Percentiles rank a stretch among this genome's conserved stretches.
These are phyloP conservation scores for Testicularia cyperi DNA, from an alignment of 1,284 basidiomycete species.

Conservation along the genomic window DNA sequence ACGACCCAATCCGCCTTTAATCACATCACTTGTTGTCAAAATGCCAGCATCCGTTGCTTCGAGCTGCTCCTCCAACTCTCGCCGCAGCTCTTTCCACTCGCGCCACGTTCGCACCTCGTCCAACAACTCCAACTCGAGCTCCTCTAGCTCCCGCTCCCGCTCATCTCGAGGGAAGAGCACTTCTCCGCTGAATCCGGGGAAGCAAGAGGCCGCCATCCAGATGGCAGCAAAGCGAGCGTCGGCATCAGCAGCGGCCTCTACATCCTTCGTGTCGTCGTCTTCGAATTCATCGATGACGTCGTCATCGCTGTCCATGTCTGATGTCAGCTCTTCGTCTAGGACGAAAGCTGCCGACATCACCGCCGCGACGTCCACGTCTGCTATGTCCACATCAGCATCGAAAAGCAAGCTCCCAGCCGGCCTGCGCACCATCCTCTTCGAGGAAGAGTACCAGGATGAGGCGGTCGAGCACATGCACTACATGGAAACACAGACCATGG, in stretches of 20 bases:
- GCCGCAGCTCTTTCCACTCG: constrained; percentile 19
- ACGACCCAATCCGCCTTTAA: no score
- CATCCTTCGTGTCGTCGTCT: neutral
- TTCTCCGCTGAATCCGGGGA: constrained; percentile 23
- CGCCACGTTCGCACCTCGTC: constrained; percentile 22
- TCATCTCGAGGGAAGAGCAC: constrained; percentile 29
- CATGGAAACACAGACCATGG: constrained; percentile 89
- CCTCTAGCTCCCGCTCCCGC: constrained; percentile 18
- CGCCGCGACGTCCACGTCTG: constrained; percentile 26
- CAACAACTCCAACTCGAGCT: constrained; percentile 20
- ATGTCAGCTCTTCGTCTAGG: no score
- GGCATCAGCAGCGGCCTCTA: constrained; percentile 6
- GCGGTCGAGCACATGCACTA: constrained; percentile 89
- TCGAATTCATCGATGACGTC: neutral
- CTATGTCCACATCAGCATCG: constrained; percentile 3
- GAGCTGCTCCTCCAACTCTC: constrained; percentile 12
- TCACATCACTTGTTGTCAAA: no score
- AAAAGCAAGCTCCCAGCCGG: constrained; percentile 19
- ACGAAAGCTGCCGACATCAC: constrained; percentile 22
- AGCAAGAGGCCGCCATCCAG: constrained; percentile 33
- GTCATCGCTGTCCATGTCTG: no score
- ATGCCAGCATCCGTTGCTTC: constrained; percentile 29
- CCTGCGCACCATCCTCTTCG: constrained; percentile 60
- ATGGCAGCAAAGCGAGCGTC: constrained; percentile 35
- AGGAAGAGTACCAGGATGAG: constrained; percentile 94